These are phyloP conservation scores for Phragmites australis DNA, from an alignment of 176 grass and related monocot species.

Conservation along the genomic window DNA sequence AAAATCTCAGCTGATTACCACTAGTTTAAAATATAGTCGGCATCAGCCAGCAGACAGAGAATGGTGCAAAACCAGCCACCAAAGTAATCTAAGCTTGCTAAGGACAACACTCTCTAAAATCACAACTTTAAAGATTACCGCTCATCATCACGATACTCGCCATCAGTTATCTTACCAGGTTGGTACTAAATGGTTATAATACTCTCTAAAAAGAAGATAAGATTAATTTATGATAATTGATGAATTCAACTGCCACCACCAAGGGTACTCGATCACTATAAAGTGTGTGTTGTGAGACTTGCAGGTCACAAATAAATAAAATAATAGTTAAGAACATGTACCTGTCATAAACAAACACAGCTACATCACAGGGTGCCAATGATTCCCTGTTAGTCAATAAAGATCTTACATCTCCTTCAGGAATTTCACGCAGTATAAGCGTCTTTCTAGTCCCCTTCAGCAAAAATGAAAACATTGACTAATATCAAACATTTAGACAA, in stretches of 20 bases:
- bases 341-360: slow-evolving; percentile 92
- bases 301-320: slow-evolving; percentile 3
- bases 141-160: neutral
- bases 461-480: slow-evolving; percentile 13
- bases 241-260: neutral
- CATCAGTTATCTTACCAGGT: neutral
- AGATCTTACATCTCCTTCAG: slow-evolving; percentile 75
- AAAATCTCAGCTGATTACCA: neutral
- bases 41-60: neutral
- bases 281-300: neutral
- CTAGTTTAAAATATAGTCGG: neutral
- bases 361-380: slow-evolving; percentile 79
- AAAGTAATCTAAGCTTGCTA: neutral
- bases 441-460: slow-evolving; percentile 79
- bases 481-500: slow-evolving; percentile 13
- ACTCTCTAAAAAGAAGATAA: too few relatives aligned
- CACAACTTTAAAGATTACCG: neutral
- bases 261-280: neutral
- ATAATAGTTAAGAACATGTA: slow-evolving; percentile 22
- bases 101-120: neutral
- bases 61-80: neutral
- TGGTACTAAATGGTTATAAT: neutral
- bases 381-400: slow-evolving; percentile 82
- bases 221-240: neutral
- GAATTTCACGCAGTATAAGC: slow-evolving; percentile 80